Percentiles rank a stretch among this genome's conserved stretches.
Conservation (phyloP, 257 asterid species). For the Solanum phureja region DNA sequence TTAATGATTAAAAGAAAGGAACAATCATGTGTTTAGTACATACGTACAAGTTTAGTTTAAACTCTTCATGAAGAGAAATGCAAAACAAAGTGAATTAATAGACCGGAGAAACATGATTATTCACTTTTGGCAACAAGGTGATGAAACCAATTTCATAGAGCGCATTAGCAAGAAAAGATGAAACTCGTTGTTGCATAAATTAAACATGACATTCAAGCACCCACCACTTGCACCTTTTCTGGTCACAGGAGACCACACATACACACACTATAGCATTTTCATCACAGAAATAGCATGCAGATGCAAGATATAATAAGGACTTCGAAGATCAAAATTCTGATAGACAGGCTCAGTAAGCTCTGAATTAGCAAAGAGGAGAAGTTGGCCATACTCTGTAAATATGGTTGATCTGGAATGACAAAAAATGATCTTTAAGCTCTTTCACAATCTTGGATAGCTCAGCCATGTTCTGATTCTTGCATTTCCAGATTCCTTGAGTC, state of each 20-base stretch:
- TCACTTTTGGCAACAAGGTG: not conserved
- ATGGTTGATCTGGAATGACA: constrained; percentile 71
- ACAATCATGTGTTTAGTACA: not conserved
- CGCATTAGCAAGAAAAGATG: not conserved
- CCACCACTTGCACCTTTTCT: not conserved
- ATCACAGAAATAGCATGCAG: not conserved
- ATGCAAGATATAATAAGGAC: not conserved
- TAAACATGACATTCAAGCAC: not conserved
- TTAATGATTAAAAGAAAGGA: not conserved
- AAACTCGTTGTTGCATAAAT: not conserved
- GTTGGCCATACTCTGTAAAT: constrained; percentile 56
- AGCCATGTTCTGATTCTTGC: constrained; percentile 85
- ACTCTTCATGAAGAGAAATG: not conserved
- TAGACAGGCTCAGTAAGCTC: not conserved
- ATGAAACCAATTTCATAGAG: not conserved
- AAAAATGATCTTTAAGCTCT: constrained; percentile 77
- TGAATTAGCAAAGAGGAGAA: not conserved
- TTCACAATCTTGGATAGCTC: constrained; percentile 84
- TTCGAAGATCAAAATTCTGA: not conserved
- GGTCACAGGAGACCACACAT: not conserved
- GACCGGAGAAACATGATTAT: not conserved
- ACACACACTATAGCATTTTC: not conserved
- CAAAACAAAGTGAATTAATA: not conserved
- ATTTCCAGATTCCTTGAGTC: constrained; percentile 95
- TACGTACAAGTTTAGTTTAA: not conserved